phyloP scores from a whole-genome alignment of 1,139 yeast genomes.

The Magnusiomyces fungicola region DNA sequence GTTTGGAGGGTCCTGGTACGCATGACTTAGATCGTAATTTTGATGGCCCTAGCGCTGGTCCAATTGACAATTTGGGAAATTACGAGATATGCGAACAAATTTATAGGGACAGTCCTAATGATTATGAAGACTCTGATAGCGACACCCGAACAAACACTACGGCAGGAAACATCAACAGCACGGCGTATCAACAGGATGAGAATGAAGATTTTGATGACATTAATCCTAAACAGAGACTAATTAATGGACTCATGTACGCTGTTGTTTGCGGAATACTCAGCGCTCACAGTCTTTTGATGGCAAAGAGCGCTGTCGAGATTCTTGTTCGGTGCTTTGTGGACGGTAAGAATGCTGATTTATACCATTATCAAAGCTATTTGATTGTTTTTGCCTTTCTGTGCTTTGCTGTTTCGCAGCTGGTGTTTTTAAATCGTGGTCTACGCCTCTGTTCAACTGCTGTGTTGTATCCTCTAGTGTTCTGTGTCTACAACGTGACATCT shows the following conservation, averaged over 20 bases:
- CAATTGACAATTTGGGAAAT: too few relatives aligned
- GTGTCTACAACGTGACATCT: slow-evolving; percentile 70
- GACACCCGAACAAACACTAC: too few relatives aligned
- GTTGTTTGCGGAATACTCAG: slow-evolving; percentile 69
- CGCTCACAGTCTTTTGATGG: slow-evolving; percentile 78
- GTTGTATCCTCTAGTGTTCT: slow-evolving; percentile 77
- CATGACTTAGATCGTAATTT: too few relatives aligned
- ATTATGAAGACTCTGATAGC: too few relatives aligned
- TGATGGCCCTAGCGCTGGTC: too few relatives aligned
- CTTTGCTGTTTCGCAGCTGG: slow-evolving; percentile 68
- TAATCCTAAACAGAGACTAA: slow-evolving; percentile 6
- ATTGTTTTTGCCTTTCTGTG: slow-evolving; percentile 53
- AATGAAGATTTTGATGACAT: too few relatives aligned
- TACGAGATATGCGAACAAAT: too few relatives aligned
- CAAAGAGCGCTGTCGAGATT: slow-evolving; percentile 75
- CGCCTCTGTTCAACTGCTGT: slow-evolving; percentile 68
- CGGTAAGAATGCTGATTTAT: slow-evolving; percentile 28
- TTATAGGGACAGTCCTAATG: too few relatives aligned
- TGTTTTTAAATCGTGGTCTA: slow-evolving; percentile 67
- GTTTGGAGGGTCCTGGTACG: too few relatives aligned
- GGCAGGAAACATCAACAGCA: too few relatives aligned
- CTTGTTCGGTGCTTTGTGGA: slow-evolving; percentile 34
- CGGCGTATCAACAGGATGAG: too few relatives aligned
- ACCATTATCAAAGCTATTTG: slow-evolving; percentile 37
- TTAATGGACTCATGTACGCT: slow-evolving; percentile 56